A percentile compares a stretch with the other conserved stretches of the same genome.
Conservation (phyloP, 2,329 filamentous ascomycete genomes). For the Anisogramma anomala region DNA sequence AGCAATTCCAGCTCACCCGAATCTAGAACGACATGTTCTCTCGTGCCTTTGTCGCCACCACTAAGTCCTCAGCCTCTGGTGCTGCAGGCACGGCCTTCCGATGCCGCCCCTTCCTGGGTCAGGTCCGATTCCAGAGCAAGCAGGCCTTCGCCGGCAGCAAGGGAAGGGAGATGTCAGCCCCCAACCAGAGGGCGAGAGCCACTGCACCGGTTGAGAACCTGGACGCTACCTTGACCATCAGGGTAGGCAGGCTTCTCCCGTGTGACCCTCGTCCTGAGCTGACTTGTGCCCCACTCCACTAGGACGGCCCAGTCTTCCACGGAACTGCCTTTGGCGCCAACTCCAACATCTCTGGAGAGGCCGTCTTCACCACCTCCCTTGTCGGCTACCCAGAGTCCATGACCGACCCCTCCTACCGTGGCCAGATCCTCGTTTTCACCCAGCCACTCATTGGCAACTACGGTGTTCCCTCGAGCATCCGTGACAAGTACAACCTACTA, state of each 20-base stretch:
- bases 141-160: conserved; percentile 55
- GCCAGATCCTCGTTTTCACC: conserved; percentile 97
- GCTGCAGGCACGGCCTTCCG: conserved; percentile 27
- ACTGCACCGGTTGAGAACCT: conserved; percentile 58
- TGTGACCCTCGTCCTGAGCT: background rate
- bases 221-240: conserved; percentile 88
- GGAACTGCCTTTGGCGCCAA: conserved; percentile 95
- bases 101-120: conserved; percentile 22
- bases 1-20: conserved; percentile 14
- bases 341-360: conserved; percentile 92
- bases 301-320: conserved; percentile 92
- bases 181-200: conserved; percentile 42
- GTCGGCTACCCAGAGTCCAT: conserved; percentile 96
- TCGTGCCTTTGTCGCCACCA: conserved; percentile 40
- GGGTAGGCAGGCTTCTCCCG: conserved; percentile 35
- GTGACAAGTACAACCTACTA: conserved; percentile 80
- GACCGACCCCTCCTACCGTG: conserved; percentile 77
- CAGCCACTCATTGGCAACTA: conserved; percentile 98
- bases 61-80: conserved; percentile 40
- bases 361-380: conserved; percentile 95
- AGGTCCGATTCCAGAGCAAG: conserved; percentile 26
- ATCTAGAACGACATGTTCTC: conserved; percentile 43
- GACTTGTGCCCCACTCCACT: conserved; percentile 15
- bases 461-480: conserved; percentile 75
- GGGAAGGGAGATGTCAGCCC: conserved; percentile 58